Base-by-base conservation (phyloP, 2,329 filamentous ascomycete species). In the Esteya vermicola region DNA sequence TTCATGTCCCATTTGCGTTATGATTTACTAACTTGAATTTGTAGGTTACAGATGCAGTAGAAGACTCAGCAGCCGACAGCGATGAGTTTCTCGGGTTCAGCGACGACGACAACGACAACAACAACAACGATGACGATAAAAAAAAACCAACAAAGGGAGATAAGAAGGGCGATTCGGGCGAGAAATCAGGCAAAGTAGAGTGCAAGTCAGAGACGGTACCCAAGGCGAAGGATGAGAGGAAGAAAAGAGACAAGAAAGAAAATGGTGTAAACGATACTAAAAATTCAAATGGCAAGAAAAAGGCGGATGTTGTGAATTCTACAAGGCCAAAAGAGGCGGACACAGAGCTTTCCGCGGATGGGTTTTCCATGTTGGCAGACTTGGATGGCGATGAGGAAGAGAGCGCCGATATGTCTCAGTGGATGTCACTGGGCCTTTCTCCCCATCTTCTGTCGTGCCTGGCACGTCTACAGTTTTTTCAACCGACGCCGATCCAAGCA, bases 401-500 rank as follows among this genome's bases (percentile, higher is more conserved):
- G 40, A 78, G 75, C 25, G 64, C 75, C 13, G 79, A 91, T 53
- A 70, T 93, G 39, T 83, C 83, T 13, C 79, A 74, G 22, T 98
- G 91, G 91, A 68, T 74, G 42, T 61, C 71, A 8, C 61, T 98
- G 27, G 72, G 78, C 6, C 65, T 98, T 3, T 89, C 84, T 1
- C 66, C 80, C 0, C 68, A 74, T 38, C 72, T 83, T 1, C 63
- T 94, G 16, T 75, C 78, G 2, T 75, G 85, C 14, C 64, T 98
- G 25, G 79, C 85, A 3, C 81, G 78, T 49, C 65, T 96, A 45
- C 81, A 80, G 43, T 96, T 96, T 55, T 55, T 70, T 5, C 78
- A 75, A 43, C 91, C 91, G 1, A 95, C 88, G 0, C 61, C 72
- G 1, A 94, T 98, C 43, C 91, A 98, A 56, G 61, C 68, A 18